These are phyloP conservation scores for Arabis alpina DNA, from an alignment of 345 rosid genomes.

Conservation along the genomic window DNA sequence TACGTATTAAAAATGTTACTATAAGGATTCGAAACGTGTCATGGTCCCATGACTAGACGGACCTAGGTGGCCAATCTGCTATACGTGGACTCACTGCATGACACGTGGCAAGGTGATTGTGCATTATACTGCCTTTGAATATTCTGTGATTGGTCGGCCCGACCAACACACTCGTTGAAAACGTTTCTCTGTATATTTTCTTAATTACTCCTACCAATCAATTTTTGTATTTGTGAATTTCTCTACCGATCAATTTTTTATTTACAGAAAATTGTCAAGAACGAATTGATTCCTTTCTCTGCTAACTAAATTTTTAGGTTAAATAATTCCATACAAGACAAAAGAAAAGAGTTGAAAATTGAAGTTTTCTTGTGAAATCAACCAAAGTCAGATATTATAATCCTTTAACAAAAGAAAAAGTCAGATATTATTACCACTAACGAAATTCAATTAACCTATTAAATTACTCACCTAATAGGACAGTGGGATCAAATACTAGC, in stretches of 20 bases:
- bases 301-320: neutral
- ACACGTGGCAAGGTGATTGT: constrained; percentile 33
- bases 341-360: neutral
- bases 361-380: neutral
- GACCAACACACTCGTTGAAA: constrained; percentile 33
- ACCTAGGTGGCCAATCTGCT: constrained; percentile 14
- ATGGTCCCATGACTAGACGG: constrained; percentile 17
- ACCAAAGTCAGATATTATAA: constrained; percentile 19
- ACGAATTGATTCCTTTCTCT: neutral
- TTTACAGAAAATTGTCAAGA: neutral
- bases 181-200: constrained; percentile 18
- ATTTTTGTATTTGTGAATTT: neutral
- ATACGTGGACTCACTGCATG: constrained; percentile 9
- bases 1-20: neutral
- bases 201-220: neutral
- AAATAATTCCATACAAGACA: neutral
- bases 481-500: constrained; percentile 22
- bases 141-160: constrained; percentile 10
- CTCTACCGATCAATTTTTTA: no score
- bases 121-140: constrained; percentile 26
- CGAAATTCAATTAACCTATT: constrained; percentile 22
- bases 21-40: constrained; percentile 18
- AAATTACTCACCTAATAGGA: constrained; percentile 27
- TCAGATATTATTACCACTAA: constrained; percentile 15
- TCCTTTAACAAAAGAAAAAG: no score